Evolutionary conservation across 2,329 filamentous ascomycete genomes (phyloP), one percentile per base, ranked within the genome.

Genomic region (Diaporthe citriasiana): DNA sequence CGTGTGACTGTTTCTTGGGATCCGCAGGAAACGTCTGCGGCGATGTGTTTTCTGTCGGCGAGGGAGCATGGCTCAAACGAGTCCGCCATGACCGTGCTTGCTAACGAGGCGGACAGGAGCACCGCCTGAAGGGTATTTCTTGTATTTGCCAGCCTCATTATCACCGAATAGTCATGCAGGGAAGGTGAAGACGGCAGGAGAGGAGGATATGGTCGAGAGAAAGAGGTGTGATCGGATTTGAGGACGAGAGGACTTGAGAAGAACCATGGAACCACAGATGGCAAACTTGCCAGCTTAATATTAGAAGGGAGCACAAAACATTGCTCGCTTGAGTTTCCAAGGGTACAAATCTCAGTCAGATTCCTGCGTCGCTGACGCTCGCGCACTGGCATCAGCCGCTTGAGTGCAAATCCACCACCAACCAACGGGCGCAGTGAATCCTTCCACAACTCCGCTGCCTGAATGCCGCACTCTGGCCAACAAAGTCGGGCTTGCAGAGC

Each of bases 11-110:
- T 51, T 15, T 40, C 33, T 40, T 13, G 51, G 27, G 38, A 30
- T 13, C 73, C 73, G 56, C 73, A 74, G 2, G 30, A 30, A 10
- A 74, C 47, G 9, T 51, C 25, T 19, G 56, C 51, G 53, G 68
- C 50, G 12, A 74, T 38, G n/a, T 59, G 17, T 4, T 55, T 22
- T 25, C 63, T 51, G 1, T 51, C 50, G 1, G 45, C 45, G 7
- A 66, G 30, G 10, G 63, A 66, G 45, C 63, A 53, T 15, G 35
- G 47, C 13, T 68, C 59, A 6, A 57, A 27, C 1, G 47, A 53
- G 25, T 72, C 60, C 4, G 65, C 69, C 35, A 45, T 53, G 51
- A 42, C n/a, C 38, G 70, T 13, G 22, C 42, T 57, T 22, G 68
- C 69, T 12, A 59, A 27, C 1, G 56, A 42, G 30, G 56, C n/a